Evolutionary conservation across 306 rosid genomes (phyloP), one percentile per base, ranked within the genome.

Genomic region (Prunus mongolica): DNA sequence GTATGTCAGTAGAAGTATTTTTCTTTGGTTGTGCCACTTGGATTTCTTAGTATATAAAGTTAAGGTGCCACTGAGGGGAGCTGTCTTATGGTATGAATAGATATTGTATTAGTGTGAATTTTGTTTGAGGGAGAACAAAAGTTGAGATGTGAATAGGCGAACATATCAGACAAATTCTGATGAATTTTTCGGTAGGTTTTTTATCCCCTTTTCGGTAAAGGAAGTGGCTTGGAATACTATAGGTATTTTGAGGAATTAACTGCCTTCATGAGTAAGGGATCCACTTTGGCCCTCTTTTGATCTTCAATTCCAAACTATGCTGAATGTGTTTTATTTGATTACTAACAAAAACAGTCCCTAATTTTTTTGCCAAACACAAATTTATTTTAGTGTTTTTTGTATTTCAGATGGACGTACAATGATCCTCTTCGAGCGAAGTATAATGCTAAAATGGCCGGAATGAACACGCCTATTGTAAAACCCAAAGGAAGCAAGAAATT

Each of bases 371-470:
- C 6, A 2, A 19, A 16, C 12, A 11, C 3, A 14, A 7, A 4
- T 28, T 52, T 32, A 28, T 30, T 66, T 12, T 28, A 20, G 49
- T 41, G 27, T 25, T 71, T 12, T 28, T 34, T 82, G 82, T 19
- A 22, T 19, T 88, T 81, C 93, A 94, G 98, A 65, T 95, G 98
- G 98, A 95, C 97, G 18, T 90, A 92, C 88, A 95, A 92, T 22
- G 98, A 95, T 76, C 96, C 98, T 77, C 98, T 95, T 64, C 97
- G 97, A 14, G 93, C 93, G 12, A 95, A 95, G 86, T 95, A 95
- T 79, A 89, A 89, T 25, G 93, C 88, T 18, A 95, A 89, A 85
- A 95, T 95, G 98, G 98, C 97, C 11, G 98, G 97, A 64, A 83
- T 95, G 90, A 87, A 95, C 24, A 87, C 89, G 1, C 84, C 96